Evolutionary conservation across 768 basidiomycete genomes (phyloP), one percentile per base, ranked within the genome.

Genomic region (Lentinula boryana): DNA sequence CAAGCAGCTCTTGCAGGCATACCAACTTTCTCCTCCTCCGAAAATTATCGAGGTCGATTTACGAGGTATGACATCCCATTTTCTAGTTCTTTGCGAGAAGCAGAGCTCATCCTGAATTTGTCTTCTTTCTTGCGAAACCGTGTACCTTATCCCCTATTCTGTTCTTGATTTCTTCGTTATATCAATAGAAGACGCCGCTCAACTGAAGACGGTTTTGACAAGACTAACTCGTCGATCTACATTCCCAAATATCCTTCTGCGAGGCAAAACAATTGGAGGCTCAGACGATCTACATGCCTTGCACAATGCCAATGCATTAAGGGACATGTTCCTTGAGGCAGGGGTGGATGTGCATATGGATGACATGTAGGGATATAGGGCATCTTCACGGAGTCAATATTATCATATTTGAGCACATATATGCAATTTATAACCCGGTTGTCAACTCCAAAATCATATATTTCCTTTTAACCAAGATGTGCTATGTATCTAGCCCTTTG

Each of bases 41-140:
- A 83, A 81, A 62, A 73, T 92, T 36, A 74, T 93, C 33, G 91
- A 93, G 67, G 88, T 93, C 23, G 90, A 93, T 71, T 66, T 84
- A 9, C 80, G 91, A 72, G 80, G 89, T 84, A 64, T 41, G 76
- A 70, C 32, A 48, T 21, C 27, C 27, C 27, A 4, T 48, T 23
- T 7, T 48, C 21, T 13, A 38, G 40, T 7, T 33, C 40, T 38
- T 51, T 36, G 27, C 52, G 52, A 49, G 33, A 2, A 41, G 15
- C 7, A 46, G 32, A 18, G 31, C 4, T 23, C 15, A 52, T 18
- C n/a, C 50, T 52, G 13, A 31, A 12, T 4, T 53, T 23, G 5
- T 10, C 31, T 16, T 32, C 13, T 23, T 18, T 38, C 1, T 9
- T 21, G 15, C 18, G 18, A 10, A 48, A 48, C 18, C 16, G 6